A percentile compares a stretch with the other conserved stretches of the same genome.
phyloP scores from a whole-genome alignment of 2,329 filamentous ascomycete genomes.

The Ophiostoma sp. region DNA sequence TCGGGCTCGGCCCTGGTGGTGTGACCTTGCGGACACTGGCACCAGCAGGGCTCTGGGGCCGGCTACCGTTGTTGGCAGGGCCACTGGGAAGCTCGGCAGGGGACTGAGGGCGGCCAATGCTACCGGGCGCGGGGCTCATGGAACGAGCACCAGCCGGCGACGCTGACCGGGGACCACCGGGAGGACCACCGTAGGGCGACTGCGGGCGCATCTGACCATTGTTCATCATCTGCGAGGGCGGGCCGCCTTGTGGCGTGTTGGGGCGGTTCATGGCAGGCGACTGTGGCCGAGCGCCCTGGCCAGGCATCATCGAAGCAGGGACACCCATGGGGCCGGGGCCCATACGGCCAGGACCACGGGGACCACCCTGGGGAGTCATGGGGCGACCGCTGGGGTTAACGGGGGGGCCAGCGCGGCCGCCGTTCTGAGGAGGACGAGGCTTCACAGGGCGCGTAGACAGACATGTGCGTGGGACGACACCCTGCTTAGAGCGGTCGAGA shows the following conservation, averaged over 20 bases:
- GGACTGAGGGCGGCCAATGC: background rate
- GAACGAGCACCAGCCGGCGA: constrained; percentile 38
- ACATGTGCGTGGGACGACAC: constrained; percentile 91
- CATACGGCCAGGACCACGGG: constrained; percentile 30
- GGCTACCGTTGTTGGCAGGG: constrained; percentile 49
- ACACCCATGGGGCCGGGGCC: background rate
- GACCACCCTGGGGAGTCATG: constrained; percentile 43
- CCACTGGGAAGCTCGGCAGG: constrained; percentile 31
- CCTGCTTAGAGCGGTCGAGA: constrained; percentile 86
- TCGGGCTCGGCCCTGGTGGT: constrained; percentile 49
- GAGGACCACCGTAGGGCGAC: constrained; percentile 44
- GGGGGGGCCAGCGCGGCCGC: constrained; percentile 35
- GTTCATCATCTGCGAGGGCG: constrained; percentile 39
- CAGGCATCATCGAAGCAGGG: constrained; percentile 13
- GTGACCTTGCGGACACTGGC: constrained; percentile 43
- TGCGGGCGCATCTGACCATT: constrained; percentile 37
- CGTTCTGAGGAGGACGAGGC: constrained; percentile 63
- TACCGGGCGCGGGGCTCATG: constrained; percentile 35
- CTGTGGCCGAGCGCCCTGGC: constrained; percentile 20
- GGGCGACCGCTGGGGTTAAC: constrained; percentile 32
- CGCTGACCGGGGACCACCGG: constrained; percentile 36
- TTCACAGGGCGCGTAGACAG: constrained; percentile 90
- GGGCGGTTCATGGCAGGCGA: constrained; percentile 31
- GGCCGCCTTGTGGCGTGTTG: constrained; percentile 32
- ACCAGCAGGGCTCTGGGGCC: constrained; percentile 44